Conservation (phyloP, 2,329 filamentous ascomycete species). For the Zasmidium citrigriseum region DNA sequence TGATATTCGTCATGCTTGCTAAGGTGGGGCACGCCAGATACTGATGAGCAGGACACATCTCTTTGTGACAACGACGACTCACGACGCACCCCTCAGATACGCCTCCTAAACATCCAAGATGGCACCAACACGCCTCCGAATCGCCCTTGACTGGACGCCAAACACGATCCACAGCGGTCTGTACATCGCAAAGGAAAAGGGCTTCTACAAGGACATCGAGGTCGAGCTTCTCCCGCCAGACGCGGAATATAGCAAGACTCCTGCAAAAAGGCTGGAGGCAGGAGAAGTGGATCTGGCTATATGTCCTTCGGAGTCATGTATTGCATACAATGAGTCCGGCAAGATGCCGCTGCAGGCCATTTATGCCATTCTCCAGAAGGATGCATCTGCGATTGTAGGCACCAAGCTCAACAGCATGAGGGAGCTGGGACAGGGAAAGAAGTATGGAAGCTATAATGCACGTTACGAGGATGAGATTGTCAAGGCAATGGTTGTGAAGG, state of each 20-base stretch:
- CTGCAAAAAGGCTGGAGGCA: conserved; percentile 30
- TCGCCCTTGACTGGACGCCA: conserved; percentile 38
- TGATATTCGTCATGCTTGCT: neutral
- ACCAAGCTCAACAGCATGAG: conserved; percentile 25
- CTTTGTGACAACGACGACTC: no score
- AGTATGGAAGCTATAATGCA: conserved; percentile 36
- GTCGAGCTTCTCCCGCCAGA: conserved; percentile 33
- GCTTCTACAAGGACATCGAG: conserved; percentile 29
- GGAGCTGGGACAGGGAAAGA: conserved; percentile 29
- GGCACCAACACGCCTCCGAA: conserved; percentile 24
- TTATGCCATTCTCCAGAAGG: conserved; percentile 36
- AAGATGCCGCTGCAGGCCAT: conserved; percentile 34
- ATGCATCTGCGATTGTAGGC: conserved; percentile 34
- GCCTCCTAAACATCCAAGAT: conserved; percentile 11
- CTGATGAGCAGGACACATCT: neutral
- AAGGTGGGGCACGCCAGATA: neutral
- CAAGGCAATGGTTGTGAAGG: conserved; percentile 27
- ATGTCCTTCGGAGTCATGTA: conserved; percentile 35
- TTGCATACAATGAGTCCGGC: conserved; percentile 33
- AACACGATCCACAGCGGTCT: conserved; percentile 38
- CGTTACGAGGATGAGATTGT: conserved; percentile 36
- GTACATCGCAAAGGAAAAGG: conserved; percentile 26
- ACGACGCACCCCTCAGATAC: no score
- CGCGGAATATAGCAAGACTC: conserved; percentile 30
- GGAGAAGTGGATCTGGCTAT: conserved; percentile 35